Percentiles rank a stretch among this genome's conserved stretches.
phyloP scores from a whole-genome alignment of 768 basidiomycete genomes.

The Scleroderma citrinum region DNA sequence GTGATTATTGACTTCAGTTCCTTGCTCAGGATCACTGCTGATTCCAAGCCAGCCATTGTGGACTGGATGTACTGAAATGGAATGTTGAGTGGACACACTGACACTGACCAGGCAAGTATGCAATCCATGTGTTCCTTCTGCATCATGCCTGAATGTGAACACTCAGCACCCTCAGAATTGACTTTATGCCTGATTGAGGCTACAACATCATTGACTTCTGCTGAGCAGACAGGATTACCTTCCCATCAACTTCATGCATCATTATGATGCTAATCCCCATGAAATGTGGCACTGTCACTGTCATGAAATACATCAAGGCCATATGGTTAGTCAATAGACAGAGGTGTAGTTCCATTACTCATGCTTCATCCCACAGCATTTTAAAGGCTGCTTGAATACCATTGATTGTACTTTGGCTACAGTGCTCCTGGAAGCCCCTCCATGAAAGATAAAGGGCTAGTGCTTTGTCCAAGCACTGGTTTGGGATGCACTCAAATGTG shows the following conservation, averaged over 20 bases:
- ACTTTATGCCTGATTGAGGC: slow-evolving; percentile 21
- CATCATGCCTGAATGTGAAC: slow-evolving; percentile 25
- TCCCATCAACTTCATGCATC: slow-evolving; percentile 15
- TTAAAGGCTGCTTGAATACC: neutral
- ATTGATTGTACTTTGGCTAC: neutral
- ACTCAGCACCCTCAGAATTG: slow-evolving; percentile 14
- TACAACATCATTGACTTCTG: slow-evolving; percentile 17
- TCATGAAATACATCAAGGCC: neutral
- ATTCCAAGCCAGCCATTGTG: neutral
- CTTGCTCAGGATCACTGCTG: neutral
- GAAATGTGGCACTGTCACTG: slow-evolving; percentile 20
- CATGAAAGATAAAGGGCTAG: neutral
- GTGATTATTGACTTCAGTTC: neutral
- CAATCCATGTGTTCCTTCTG: neutral
- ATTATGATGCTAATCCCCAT: slow-evolving; percentile 21
- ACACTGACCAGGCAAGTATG: neutral
- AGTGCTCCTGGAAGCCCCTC: neutral
- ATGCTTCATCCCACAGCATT: slow-evolving; percentile 1
- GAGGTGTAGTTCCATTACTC: neutral
- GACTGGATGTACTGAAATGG: neutral
- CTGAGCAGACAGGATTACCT: slow-evolving; percentile 26
- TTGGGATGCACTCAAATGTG: neutral
- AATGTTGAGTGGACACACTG: neutral
- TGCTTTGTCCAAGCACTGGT: neutral
- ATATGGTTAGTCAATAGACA: neutral